phyloP scores from a whole-genome alignment of 768 basidiomycete species.

The Chalciporus sphaerocephalus region DNA sequence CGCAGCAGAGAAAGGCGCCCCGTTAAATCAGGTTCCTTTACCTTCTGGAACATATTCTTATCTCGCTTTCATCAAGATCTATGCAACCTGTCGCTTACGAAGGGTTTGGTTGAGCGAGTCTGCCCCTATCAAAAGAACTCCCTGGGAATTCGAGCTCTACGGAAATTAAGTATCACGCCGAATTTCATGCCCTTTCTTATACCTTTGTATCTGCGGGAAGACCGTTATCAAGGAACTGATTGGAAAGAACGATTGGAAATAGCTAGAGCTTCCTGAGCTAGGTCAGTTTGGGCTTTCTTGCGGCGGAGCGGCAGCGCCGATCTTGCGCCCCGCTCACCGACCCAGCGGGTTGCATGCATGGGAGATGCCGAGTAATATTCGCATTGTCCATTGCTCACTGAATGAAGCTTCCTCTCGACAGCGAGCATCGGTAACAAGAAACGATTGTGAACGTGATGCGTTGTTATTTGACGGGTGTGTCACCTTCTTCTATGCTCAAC shows the following conservation, averaged over 20 bases:
- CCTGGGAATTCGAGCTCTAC: slow-evolving; percentile 79
- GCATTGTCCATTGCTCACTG: slow-evolving; percentile 1
- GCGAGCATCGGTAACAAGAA: neutral
- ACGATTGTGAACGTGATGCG: slow-evolving; percentile 2
- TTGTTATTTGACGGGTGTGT: slow-evolving; percentile 9
- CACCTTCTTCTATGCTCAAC: slow-evolving; percentile 8
- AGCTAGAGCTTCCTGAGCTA: slow-evolving; percentile 14
- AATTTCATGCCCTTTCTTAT: slow-evolving; percentile 11
- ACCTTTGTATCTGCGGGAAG: slow-evolving; percentile 17
- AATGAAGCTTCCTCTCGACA: slow-evolving; percentile 13
- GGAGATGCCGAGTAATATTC: slow-evolving; percentile 16
- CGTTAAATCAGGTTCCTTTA: slow-evolving; percentile 20
- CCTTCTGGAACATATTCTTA: slow-evolving; percentile 61
- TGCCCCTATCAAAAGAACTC: slow-evolving; percentile 47
- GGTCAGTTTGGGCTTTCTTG: slow-evolving; percentile 2
- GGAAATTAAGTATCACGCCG: slow-evolving; percentile 28
- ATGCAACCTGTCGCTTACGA: slow-evolving; percentile 72
- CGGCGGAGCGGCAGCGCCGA: slow-evolving; percentile 21
- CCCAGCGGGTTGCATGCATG: slow-evolving; percentile 4
- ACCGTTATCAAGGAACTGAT: slow-evolving; percentile 16
- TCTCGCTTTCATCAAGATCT: slow-evolving; percentile 68
- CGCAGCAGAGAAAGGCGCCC: slow-evolving; percentile 19
- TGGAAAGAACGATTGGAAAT: slow-evolving; percentile 22
- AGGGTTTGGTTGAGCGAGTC: slow-evolving; percentile 72
- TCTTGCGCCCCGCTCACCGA: slow-evolving; percentile 19